Percentiles rank a stretch among this genome's conserved stretches.
Evolutionary conservation across 2,329 filamentous ascomycete genomes (phyloP).

Genomic region (Pseudocercospora pini-densiflorae): DNA sequence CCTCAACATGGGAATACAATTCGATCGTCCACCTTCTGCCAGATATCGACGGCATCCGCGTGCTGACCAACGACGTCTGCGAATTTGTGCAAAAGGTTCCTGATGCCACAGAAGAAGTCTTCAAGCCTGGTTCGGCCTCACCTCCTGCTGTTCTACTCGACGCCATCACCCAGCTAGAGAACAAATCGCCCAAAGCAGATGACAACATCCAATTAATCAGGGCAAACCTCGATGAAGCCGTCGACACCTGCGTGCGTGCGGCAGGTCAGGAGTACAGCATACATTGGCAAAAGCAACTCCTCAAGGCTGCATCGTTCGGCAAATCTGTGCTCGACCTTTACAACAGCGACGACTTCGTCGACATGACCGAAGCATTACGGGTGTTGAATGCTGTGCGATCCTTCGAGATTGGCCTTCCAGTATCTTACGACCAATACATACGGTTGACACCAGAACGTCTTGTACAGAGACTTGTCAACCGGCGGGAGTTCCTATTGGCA

Average conservation of each 20-base stretch:
- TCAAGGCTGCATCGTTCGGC: conserved; percentile 97
- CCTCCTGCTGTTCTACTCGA: conserved; percentile 92
- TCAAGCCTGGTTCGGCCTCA: conserved; percentile 84
- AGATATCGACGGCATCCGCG: conserved; percentile 84
- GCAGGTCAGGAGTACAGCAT: conserved; percentile 89
- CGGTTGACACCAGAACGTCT: conserved; percentile 87
- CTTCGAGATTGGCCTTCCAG: conserved; percentile 85
- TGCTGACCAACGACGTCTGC: conserved; percentile 92
- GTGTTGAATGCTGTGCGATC: conserved; percentile 91
- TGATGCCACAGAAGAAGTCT: conserved; percentile 72
- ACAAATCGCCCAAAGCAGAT: conserved; percentile 94
- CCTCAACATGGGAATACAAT: conserved; percentile 76
- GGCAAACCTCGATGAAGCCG: conserved; percentile 84
- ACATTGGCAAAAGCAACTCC: conserved; percentile 91
- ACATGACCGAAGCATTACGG: conserved; percentile 93
- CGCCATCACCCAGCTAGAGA: conserved; percentile 86
- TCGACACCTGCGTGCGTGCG: conserved; percentile 90
- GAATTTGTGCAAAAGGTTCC: conserved; percentile 97
- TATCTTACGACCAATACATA: conserved; percentile 94
- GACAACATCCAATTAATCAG: conserved; percentile 96
- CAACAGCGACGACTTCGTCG: conserved; percentile 97
- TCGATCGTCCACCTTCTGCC: conserved; percentile 86
- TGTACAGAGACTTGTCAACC: conserved; percentile 82
- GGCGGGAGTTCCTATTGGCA: conserved; percentile 88
- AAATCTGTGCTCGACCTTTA: conserved; percentile 98